These are phyloP conservation scores for Penicillium sumatraense DNA, from an alignment of 2,329 filamentous ascomycete species.

Conservation along the genomic window DNA sequence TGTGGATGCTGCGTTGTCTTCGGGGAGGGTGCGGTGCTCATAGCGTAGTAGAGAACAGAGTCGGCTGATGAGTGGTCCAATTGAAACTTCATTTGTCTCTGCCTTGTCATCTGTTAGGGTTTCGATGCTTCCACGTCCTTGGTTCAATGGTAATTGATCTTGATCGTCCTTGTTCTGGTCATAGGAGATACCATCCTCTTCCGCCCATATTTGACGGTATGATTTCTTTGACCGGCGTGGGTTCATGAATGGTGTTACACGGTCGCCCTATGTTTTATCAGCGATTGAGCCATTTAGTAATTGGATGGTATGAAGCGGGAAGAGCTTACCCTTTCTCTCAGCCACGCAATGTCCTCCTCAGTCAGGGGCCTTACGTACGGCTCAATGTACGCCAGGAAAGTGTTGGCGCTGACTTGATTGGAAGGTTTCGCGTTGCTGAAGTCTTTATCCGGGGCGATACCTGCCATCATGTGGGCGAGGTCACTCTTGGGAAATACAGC, in stretches of 20 bases:
- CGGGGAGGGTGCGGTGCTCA: constrained; percentile 59
- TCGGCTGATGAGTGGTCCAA: constrained; percentile 82
- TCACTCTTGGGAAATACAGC: constrained; percentile 80
- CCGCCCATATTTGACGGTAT: constrained; percentile 90
- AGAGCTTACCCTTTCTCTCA: constrained; percentile 72
- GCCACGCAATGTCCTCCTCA: constrained; percentile 91
- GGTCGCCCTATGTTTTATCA: constrained; percentile 64
- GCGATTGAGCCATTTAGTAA: not conserved
- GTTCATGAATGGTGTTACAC: constrained; percentile 80
- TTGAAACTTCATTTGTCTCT: constrained; percentile 86
- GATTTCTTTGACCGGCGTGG: constrained; percentile 81
- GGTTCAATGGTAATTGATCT: constrained; percentile 75
- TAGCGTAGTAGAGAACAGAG: constrained; percentile 81
- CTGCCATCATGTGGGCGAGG: constrained; percentile 82
- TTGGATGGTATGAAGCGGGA: too few species aligned
- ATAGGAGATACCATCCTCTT: constrained; percentile 82
- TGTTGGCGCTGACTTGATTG: constrained; percentile 91
- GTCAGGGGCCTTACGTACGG: constrained; percentile 87
- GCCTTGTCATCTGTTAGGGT: constrained; percentile 83
- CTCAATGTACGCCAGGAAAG: constrained; percentile 90
- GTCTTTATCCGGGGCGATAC: constrained; percentile 88
- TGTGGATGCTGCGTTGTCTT: constrained; percentile 61
- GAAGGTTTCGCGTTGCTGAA: constrained; percentile 92
- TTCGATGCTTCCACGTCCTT: constrained; percentile 83
- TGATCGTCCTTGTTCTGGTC: constrained; percentile 66